phyloP scores from a whole-genome alignment of 2,329 filamentous ascomycete species.

The Elsinoe necatrix region DNA sequence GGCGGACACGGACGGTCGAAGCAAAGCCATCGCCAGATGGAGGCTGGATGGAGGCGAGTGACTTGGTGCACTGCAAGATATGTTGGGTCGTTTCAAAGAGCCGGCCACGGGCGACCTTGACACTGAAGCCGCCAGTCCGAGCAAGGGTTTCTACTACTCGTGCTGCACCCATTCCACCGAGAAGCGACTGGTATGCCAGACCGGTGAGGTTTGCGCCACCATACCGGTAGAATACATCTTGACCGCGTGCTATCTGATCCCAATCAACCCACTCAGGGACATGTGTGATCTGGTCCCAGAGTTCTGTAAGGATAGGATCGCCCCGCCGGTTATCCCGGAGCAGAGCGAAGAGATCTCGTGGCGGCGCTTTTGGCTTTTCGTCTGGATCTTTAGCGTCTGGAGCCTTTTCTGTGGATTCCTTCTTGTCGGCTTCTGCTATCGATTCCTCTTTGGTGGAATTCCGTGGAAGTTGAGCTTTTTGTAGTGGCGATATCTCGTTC shows the following conservation, averaged over 20 bases:
- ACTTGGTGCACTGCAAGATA: conserved; percentile 61
- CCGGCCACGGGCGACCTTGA: conserved; percentile 56
- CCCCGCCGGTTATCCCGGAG: conserved; percentile 49
- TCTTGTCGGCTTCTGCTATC: conserved; percentile 19
- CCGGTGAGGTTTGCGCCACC: conserved; percentile 57
- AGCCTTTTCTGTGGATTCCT: conserved; percentile 16
- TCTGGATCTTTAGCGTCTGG: conserved; percentile 17
- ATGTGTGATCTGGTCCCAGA: conserved; percentile 61
- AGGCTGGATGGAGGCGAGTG: conserved; percentile 57
- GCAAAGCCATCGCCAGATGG: conserved; percentile 54
- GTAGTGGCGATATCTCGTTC: conserved; percentile 51
- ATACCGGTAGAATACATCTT: conserved; percentile 71
- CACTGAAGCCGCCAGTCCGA: conserved; percentile 64
- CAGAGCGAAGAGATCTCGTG: conserved; percentile 53
- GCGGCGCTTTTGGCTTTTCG: conserved; percentile 21
- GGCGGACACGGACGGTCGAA: conserved; percentile 57
- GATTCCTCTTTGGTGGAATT: conserved; percentile 27
- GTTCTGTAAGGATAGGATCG: conserved; percentile 46
- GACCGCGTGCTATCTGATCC: conserved; percentile 64
- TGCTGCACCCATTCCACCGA: conserved; percentile 64
- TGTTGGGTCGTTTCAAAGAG: conserved; percentile 68
- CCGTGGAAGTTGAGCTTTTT: conserved; percentile 31
- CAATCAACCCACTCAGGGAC: conserved; percentile 71
- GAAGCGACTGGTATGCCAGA: conserved; percentile 55
- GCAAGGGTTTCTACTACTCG: conserved; percentile 66